Evolutionary conservation across 2,329 filamentous ascomycete species (phyloP).

Genomic region (Ophioceras dolichostomum): DNA sequence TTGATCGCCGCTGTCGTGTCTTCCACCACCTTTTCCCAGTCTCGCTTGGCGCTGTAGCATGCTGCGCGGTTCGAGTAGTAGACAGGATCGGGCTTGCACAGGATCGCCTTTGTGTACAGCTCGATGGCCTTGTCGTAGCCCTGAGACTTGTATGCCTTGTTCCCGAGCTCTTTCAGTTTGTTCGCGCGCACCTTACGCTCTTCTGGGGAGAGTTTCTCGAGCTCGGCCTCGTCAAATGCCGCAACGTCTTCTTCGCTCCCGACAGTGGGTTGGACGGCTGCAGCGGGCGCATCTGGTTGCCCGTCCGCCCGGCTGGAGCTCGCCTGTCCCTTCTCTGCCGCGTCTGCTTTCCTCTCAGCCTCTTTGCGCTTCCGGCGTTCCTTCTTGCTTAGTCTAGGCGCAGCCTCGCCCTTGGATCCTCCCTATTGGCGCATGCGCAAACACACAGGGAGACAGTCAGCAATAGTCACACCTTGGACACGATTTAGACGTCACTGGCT

Average conservation of each 20-base stretch:
- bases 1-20: constrained; percentile 91
- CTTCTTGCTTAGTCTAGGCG: constrained; percentile 76
- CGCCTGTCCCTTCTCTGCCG: constrained; percentile 13
- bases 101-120: constrained; percentile 87
- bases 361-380: constrained; percentile 82
- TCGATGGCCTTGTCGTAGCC: constrained; percentile 90
- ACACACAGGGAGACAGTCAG: background rate
- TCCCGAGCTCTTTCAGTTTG: constrained; percentile 89
- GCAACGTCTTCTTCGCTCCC: constrained; percentile 57
- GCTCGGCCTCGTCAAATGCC: constrained; percentile 47
- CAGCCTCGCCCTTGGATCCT: constrained; percentile 27
- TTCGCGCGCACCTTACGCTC: constrained; percentile 78
- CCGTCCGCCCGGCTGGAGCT: background rate
- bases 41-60: constrained; percentile 84
- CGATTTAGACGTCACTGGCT: too few species aligned
- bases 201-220: constrained; percentile 39
- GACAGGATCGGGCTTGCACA: constrained; percentile 94
- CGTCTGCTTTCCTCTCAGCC: constrained; percentile 39
- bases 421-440: constrained; percentile 1
- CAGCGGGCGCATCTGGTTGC: too few species aligned
- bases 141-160: constrained; percentile 91
- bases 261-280: constrained; percentile 19
- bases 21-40: constrained; percentile 94
- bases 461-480: too few species aligned
- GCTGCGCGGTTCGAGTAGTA: constrained; percentile 98